Percentiles rank a stretch among this genome's conserved stretches.
Conservation (phyloP, 1,139 yeast species). For the Petasospora fabianii region DNA sequence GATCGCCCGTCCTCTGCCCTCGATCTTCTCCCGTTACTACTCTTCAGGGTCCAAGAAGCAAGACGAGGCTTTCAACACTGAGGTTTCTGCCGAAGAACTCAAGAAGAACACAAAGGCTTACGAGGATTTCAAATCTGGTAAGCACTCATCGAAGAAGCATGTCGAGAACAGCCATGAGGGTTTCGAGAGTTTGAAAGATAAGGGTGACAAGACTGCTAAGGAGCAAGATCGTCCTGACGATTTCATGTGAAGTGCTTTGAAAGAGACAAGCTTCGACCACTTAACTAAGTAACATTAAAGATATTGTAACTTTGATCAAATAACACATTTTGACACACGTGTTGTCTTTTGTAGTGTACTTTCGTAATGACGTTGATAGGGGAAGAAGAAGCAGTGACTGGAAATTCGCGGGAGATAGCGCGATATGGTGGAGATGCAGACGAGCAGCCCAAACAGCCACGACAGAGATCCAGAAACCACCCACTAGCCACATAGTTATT, state of each 20-base stretch:
- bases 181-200: constrained; percentile 19
- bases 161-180: constrained; percentile 17
- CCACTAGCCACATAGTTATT: no score
- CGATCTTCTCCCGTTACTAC: not conserved
- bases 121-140: constrained; percentile 10
- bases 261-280: not conserved
- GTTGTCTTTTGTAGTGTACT: no score
- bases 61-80: constrained; percentile 17
- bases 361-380: no score
- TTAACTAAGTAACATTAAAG: no score
- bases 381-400: no score
- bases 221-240: constrained; percentile 26
- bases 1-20: not conserved
- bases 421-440: no score
- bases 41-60: constrained; percentile 1
- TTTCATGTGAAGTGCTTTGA: constrained; percentile 19
- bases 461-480: no score
- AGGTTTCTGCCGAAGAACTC: constrained; percentile 15
- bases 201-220: constrained; percentile 20
- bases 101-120: constrained; percentile 11
- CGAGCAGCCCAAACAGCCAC: no score
- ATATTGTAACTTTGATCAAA: no score
- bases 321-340: no score
- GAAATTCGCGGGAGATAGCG: no score
- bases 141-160: constrained; percentile 9